Conservation (phyloP, 441 rosid species). For the Flueggea neowawraea region DNA sequence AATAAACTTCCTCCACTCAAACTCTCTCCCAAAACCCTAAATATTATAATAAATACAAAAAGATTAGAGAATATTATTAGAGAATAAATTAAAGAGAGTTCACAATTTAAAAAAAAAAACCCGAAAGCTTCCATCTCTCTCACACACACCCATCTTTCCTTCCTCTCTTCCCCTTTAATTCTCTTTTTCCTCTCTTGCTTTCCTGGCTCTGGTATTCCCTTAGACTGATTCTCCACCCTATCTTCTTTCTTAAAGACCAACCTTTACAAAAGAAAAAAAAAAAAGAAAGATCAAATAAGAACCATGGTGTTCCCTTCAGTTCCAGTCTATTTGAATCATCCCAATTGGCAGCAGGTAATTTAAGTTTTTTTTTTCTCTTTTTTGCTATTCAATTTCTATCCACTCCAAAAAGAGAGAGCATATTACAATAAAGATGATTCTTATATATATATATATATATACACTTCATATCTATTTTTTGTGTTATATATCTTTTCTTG, state of each 20-base stretch:
- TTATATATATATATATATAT: conserved; percentile 26
- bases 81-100: conserved; percentile 10
- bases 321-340: conserved; percentile 94
- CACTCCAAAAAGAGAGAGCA: conserved; percentile 21
- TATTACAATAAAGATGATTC: conserved; percentile 25
- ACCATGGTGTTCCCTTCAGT: conserved; percentile 88
- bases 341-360: conserved; percentile 92
- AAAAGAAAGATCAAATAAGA: conserved; percentile 27
- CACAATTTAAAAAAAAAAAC: too few relatives aligned
- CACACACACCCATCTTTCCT: conserved; percentile 20
- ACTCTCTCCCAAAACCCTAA: conserved; percentile 42
- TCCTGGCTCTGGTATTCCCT: conserved; percentile 40
- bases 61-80: conserved; percentile 7
- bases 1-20: conserved; percentile 38
- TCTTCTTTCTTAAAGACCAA: conserved; percentile 42
- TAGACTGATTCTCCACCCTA: conserved; percentile 62
- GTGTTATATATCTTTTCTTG: conserved; percentile 12
- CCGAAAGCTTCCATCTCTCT: too few relatives aligned
- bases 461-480: conserved; percentile 30
- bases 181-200: conserved; percentile 38
- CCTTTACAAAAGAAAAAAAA: conserved; percentile 51
- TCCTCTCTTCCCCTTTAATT: conserved; percentile 31
- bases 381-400: conserved; percentile 15
- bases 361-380: conserved; percentile 17
- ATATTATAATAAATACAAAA: conserved; percentile 39